Conservation (phyloP, 306 rosid species). For the Crataegus laevigata region DNA sequence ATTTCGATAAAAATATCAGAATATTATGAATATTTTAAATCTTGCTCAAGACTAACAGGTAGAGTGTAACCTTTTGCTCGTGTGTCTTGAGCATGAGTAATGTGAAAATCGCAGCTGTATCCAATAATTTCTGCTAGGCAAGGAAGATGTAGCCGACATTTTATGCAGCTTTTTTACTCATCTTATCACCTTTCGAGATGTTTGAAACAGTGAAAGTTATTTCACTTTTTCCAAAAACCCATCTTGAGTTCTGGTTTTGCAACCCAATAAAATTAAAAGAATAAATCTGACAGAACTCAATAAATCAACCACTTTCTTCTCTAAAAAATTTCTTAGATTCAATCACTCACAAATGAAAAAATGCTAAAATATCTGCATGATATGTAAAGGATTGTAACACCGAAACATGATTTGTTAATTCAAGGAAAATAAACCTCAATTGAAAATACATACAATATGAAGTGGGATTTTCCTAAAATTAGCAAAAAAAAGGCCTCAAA, state of each 20-base stretch:
- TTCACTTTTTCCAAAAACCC: neutral
- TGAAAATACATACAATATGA: neutral
- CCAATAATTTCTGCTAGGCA: too few species aligned
- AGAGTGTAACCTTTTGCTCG: too few species aligned
- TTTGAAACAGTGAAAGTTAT: neutral
- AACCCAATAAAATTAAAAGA: too few species aligned
- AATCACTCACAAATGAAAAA: neutral
- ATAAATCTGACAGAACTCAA: neutral
- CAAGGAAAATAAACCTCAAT: neutral
- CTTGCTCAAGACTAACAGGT: too few species aligned
- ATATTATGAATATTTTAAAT: too few species aligned
- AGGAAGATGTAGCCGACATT: neutral
- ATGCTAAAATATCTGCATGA: too few species aligned
- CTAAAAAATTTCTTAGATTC: neutral
- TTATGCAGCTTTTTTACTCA: neutral
- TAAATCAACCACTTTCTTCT: neutral
- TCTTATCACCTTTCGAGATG: neutral
- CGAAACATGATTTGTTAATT: constrained; percentile 4
- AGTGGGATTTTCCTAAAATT: constrained; percentile 8
- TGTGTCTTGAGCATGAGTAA: too few species aligned
- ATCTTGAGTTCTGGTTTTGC: neutral
- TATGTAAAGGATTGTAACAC: neutral
- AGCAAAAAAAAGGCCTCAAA: neutral
- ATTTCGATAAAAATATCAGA: too few species aligned
- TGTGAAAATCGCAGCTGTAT: too few species aligned